A percentile compares a stretch with the other conserved stretches of the same genome.
Conservation (phyloP, 2,329 filamentous ascomycete genomes). For the Coleophoma eucalyptorum region DNA sequence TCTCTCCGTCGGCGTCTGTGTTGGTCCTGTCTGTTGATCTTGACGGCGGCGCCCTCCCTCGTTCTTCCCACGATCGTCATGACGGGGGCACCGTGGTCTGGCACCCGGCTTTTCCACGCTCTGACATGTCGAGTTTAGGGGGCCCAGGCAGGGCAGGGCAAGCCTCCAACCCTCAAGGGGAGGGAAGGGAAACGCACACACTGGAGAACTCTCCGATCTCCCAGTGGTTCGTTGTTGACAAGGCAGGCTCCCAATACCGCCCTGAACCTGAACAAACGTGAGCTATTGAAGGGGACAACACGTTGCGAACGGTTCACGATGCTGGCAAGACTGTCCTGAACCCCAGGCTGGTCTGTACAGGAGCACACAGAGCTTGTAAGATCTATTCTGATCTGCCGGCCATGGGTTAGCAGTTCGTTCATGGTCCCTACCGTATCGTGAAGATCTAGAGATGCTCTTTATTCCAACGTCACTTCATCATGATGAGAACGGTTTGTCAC, state of each 20-base stretch:
- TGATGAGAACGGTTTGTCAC: background rate
- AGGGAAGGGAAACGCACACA: background rate
- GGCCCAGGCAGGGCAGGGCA: conserved; percentile 5
- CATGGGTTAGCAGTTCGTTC: conserved; percentile 17
- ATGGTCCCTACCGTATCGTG: conserved; percentile 10
- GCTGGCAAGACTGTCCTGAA: conserved; percentile 8
- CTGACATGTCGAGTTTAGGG: conserved; percentile 13
- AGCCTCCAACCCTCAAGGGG: conserved; percentile 18
- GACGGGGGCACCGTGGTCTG: conserved; percentile 11
- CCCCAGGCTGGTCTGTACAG: conserved; percentile 14
- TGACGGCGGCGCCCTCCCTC: conserved; percentile 13
- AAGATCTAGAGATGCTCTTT: conserved; percentile 3
- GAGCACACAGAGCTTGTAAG: background rate
- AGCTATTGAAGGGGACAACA: conserved; percentile 13
- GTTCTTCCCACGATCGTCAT: too few species aligned
- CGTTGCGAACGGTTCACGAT: conserved; percentile 25
- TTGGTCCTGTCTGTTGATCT: background rate
- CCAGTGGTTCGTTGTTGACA: conserved; percentile 2
- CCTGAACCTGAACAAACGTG: conserved; percentile 9
- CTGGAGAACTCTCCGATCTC: conserved; percentile 19
- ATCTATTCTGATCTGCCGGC: conserved; percentile 14
- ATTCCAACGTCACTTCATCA: conserved; percentile 16
- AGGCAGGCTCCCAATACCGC: conserved; percentile 13
- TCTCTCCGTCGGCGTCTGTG: background rate
- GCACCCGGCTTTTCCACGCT: conserved; percentile 7